Base-by-base conservation (phyloP, 306 rosid genomes). In the Rosa multiflora region DNA sequence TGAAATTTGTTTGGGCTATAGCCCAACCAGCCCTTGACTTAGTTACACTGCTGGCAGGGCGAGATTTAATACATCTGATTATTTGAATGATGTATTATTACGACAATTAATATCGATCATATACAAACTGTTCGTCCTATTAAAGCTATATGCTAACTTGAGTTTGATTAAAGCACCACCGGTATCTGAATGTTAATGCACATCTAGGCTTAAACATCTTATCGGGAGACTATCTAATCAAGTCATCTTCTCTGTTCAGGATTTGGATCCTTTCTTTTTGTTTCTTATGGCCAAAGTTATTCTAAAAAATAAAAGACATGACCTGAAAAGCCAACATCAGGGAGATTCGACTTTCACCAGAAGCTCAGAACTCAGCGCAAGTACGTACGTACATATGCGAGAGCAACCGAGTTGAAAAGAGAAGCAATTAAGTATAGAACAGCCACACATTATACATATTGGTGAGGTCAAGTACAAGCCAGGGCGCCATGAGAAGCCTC, bases 291-390 rank as follows among this genome's bases (percentile, higher is more conserved):
- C 73, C 53, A 43, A 42, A 68, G 7, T 68, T 42, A 42, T 68
- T 68, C 73, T 2, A 10, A 9, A 68, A 18, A 35, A 20, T 20
- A 44, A 68, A 68, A 43, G 47, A 42, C 52, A 42, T 8, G 52
- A 43, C 52, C 72, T 68, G 73, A 68, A 43, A 68, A 68, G 73
- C 52, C 35, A 39, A n/a, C 17, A 43, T 43, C 35, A 43, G 48
- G 26, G 48, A 40, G 49, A 67, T 40, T 67, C 72, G 26, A 39
- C 29, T 67, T 67, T 67, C 15, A 40, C 72, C 72, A 67, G 49
- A 67, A 67, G 51, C 43, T 17, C 64, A 58, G 64, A 66, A 15
- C 18, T 39, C 32, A 40, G 46, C 15, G 32, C 6, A 39, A 40
- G 72, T 14, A 17, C 70, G 72, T 14, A 17, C 70, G 1, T 14